Conservation (phyloP, 257 asterid genomes). For the Prunella vulgaris region DNA sequence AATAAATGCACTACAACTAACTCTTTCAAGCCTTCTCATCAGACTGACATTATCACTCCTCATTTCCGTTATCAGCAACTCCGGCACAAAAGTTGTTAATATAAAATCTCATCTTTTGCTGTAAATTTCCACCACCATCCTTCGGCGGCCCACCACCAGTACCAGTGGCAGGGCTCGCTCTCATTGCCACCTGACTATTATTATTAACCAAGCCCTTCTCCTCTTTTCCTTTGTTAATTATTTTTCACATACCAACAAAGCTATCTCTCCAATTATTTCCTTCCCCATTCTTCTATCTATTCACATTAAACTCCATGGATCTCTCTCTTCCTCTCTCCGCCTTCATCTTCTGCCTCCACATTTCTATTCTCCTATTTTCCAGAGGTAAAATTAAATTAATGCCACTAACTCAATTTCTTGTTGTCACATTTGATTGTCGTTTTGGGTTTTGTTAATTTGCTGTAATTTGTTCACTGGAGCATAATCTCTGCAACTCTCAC, state of each 20-base stretch:
- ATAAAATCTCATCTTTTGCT: background rate
- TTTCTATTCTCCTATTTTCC: slow-evolving; percentile 38
- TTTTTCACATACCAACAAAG: slow-evolving; percentile 22
- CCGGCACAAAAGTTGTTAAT: slow-evolving; percentile 7
- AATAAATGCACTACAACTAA: too few relatives aligned
- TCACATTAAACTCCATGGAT: slow-evolving; percentile 34
- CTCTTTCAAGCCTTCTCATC: background rate
- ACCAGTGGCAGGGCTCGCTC: background rate
- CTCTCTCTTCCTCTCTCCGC: slow-evolving; percentile 25
- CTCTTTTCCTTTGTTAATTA: background rate
- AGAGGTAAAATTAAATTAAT: slow-evolving; percentile 34
- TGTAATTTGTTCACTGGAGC: background rate
- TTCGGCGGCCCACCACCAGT: background rate
- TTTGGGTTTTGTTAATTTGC: background rate
- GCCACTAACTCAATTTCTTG: background rate
- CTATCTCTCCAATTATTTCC: slow-evolving; percentile 16
- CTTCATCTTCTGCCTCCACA: slow-evolving; percentile 27
- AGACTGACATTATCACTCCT: background rate
- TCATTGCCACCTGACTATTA: background rate
- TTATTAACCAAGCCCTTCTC: background rate
- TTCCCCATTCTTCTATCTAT: background rate
- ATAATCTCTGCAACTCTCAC: too few relatives aligned
- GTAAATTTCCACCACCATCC: slow-evolving; percentile 11
- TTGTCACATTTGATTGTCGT: background rate
- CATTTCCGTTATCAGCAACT: slow-evolving; percentile 3